Evolutionary conservation across 2,329 filamentous ascomycete genomes (phyloP).

Genomic region (Fusarium paranaense): DNA sequence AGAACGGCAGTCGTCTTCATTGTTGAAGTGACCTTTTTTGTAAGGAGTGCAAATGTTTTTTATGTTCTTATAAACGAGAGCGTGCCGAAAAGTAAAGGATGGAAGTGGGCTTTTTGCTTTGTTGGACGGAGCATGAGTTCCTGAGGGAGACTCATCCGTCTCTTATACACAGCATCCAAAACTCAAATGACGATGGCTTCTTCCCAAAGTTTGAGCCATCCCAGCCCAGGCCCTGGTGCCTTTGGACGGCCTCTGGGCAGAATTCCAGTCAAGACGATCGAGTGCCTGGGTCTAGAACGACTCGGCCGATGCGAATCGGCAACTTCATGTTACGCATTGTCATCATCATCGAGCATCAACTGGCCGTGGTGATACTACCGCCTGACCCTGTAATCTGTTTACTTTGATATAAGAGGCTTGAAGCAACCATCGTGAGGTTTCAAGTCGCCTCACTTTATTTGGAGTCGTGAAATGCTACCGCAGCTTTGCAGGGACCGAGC

Average conservation of each 20-base stretch:
- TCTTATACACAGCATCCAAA: conserved; percentile 2
- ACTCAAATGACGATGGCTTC: neutral
- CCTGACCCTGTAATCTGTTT: neutral
- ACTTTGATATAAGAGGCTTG: neutral
- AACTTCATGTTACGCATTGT: neutral
- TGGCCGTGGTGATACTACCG: neutral
- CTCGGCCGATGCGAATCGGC: neutral
- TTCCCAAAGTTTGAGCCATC: neutral
- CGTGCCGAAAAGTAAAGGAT: neutral
- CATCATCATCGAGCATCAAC: neutral
- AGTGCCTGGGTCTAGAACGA: neutral
- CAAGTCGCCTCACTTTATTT: neutral
- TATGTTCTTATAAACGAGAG: neutral
- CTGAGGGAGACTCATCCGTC: neutral
- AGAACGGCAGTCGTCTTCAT: conserved; percentile 30
- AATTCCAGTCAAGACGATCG: neutral
- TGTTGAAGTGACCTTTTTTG: neutral
- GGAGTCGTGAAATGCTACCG: neutral
- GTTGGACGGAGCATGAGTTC: neutral
- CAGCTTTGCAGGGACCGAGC: neutral
- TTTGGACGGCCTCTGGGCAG: neutral
- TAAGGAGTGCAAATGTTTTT: neutral
- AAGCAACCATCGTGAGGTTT: neutral
- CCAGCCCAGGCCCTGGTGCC: conserved; percentile 1
- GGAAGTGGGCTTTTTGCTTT: conserved; percentile 1